phyloP scores from a whole-genome alignment of 1,284 basidiomycete species.

The Sanghuangporus weigelae region DNA sequence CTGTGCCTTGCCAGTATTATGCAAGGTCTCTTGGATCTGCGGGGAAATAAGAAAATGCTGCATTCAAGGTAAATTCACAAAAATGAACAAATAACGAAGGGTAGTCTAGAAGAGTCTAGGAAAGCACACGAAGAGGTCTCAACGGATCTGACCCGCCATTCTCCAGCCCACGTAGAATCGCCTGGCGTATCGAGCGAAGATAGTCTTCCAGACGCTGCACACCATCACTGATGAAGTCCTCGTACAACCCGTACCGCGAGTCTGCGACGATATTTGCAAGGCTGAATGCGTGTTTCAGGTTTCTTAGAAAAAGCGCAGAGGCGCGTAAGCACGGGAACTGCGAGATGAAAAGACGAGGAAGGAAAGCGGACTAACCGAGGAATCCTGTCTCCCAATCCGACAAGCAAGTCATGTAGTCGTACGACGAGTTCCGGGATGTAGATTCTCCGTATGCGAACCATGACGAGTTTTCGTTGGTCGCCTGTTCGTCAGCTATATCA shows the following conservation, averaged over 20 bases:
- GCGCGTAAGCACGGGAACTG: neutral
- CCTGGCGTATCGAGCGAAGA: conserved; percentile 63
- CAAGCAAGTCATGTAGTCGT: conserved; percentile 74
- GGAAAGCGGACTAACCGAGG: conserved; percentile 53
- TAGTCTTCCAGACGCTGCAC: conserved; percentile 55
- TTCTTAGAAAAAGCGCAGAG: conserved; percentile 42
- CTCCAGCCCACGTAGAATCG: conserved; percentile 66
- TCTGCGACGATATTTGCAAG: conserved; percentile 86
- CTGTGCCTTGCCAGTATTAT: too few relatives aligned
- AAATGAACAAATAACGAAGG: too few relatives aligned
- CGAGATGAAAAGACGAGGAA: neutral
- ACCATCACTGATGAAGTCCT: conserved; percentile 15
- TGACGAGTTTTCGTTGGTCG: conserved; percentile 60
- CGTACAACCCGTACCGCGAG: conserved; percentile 81
- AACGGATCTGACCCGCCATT: conserved; percentile 41
- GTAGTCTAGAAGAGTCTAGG: neutral
- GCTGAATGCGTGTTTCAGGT: conserved; percentile 74
- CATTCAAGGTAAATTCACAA: too few relatives aligned
- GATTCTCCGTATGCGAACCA: conserved; percentile 79
- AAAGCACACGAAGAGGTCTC: neutral
- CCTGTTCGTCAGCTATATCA: conserved; percentile 27
- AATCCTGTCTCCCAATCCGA: conserved; percentile 58
- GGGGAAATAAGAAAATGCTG: too few relatives aligned
- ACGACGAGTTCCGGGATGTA: conserved; percentile 91
- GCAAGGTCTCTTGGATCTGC: too few relatives aligned